Percentiles rank a stretch among this genome's conserved stretches.
phyloP scores from a whole-genome alignment of 2,329 filamentous ascomycete genomes.

The Cladosporium sphaerospermum region DNA sequence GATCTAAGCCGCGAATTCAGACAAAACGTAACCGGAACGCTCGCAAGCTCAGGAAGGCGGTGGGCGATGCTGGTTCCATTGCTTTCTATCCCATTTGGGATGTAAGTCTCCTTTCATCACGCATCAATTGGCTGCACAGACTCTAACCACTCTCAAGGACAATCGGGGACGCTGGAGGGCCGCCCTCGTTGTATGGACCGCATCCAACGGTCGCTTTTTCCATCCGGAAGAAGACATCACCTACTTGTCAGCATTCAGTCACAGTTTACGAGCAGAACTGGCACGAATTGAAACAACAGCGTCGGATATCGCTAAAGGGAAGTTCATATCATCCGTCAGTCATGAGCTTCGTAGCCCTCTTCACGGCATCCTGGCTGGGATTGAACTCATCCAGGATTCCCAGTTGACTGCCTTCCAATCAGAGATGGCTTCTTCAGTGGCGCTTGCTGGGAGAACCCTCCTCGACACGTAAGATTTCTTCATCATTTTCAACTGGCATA shows the following conservation, averaged over 20 bases:
- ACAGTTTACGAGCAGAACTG: slow-evolving; percentile 34
- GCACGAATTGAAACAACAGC: slow-evolving; percentile 32
- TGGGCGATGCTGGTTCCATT: not conserved
- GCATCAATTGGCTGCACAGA: not conserved
- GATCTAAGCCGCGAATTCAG: not conserved
- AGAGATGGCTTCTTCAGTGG: slow-evolving; percentile 42
- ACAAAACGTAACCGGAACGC: not conserved
- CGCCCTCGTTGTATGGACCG: slow-evolving; percentile 34
- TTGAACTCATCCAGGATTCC: slow-evolving; percentile 45
- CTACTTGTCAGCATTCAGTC: slow-evolving; percentile 33
- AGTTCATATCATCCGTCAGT: slow-evolving; percentile 46
- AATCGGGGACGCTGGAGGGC: slow-evolving; percentile 7
- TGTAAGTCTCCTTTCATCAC: not conserved
- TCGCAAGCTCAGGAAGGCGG: not conserved
- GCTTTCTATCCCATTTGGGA: slow-evolving; percentile 11
- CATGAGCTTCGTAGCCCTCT: slow-evolving; percentile 39
- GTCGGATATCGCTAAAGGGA: slow-evolving; percentile 43
- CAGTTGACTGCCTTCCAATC: slow-evolving; percentile 33
- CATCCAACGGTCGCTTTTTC: slow-evolving; percentile 32
- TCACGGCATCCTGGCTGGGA: slow-evolving; percentile 18
- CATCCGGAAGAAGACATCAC: slow-evolving; percentile 32
- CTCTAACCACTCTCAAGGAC: not conserved
- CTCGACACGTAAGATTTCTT: slow-evolving; percentile 35
- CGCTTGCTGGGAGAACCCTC: slow-evolving; percentile 44
- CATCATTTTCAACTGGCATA: too few species aligned